Base-by-base conservation (phyloP, 176 grass and related monocot species). In the Cenchrus purpureus region DNA sequence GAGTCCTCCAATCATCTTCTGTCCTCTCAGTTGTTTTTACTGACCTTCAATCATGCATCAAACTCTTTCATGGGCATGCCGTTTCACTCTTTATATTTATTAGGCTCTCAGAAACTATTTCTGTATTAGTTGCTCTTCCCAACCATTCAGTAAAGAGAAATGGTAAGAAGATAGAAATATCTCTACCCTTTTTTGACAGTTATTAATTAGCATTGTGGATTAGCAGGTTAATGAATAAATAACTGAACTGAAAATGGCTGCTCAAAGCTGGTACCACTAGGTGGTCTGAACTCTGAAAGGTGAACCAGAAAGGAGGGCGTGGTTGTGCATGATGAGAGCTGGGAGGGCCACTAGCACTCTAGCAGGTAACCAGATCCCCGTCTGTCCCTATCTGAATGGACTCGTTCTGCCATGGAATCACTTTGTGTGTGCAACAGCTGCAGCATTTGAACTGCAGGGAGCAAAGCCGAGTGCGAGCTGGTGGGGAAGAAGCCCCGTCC, bases 321-420 rank as follows among this genome's bases (percentile, higher is more conserved):
- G 51, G 61, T 68, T 83, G 74, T 61, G 68, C 20, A 87, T 90
- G 74, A 90, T 83, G 85, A 74, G 84, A 49, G 58, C 43, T 55
- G 46, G 25, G 85, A 84, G 80, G 61, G 81, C 34, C 61, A 80
- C 67, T 55, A 84, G 81, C 14, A 73, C 61, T 76, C 67, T 55
- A 84, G 81, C 14, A 73, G 61, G 74, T 83, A 60, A 74, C 83
- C 54, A n/a, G 15, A 45, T 59, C 73, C 42, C 50, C 0, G 2
- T 87, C 52, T 84, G 89, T 87, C 85, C 11, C 25, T 84, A 65
- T 87, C 70, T 91, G 70, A 40, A 76, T 91, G 85, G 89, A 91
- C 76, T 80, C 68, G 13, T 51, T 56, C 71, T 57, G 9, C 8
- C 62, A 53, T 76, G 85, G 89, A 87, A 87, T 87, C 89, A 44